These are phyloP conservation scores for Pseudopyrenochaeta lycopersici DNA, from an alignment of 2,329 filamentous ascomycete genomes.

Conservation along the genomic window DNA sequence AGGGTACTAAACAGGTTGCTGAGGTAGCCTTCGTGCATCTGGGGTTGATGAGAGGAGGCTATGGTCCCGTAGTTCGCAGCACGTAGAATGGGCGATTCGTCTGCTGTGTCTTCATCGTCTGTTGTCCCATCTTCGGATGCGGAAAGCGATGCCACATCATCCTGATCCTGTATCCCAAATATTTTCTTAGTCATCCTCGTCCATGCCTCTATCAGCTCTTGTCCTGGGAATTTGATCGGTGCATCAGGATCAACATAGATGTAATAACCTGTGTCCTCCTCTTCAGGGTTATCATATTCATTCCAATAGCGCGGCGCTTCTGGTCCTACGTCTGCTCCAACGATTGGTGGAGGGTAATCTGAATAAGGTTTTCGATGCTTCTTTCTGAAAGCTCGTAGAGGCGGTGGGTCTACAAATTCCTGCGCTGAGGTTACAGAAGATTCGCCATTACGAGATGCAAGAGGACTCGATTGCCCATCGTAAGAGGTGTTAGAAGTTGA, in stretches of 20 bases:
- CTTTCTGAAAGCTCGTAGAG: constrained; percentile 54
- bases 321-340: constrained; percentile 25
- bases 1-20: constrained; percentile 40
- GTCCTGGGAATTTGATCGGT: constrained; percentile 67
- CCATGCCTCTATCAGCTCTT: constrained; percentile 64
- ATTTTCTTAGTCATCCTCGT: constrained; percentile 32
- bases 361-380: constrained; percentile 49
- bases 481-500: constrained; percentile 52
- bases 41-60: constrained; percentile 9
- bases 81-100: constrained; percentile 34
- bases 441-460: constrained; percentile 38
- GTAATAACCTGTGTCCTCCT: constrained; percentile 69
- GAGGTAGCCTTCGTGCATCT: constrained; percentile 35
- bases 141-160: constrained; percentile 34
- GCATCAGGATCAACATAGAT: constrained; percentile 79
- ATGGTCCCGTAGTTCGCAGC: constrained; percentile 60
- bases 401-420: constrained; percentile 49
- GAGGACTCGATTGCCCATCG: constrained; percentile 45
- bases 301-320: constrained; percentile 72
- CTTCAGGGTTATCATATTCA: constrained; percentile 83
- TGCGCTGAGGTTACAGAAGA: constrained; percentile 47
- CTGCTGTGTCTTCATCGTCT: constrained; percentile 62
- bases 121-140: constrained; percentile 56
- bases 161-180: constrained; percentile 30
- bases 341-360: constrained; percentile 30